Percentiles rank a stretch among this genome's conserved stretches.
Conservation (phyloP, 345 rosid genomes). For the Lepidium didymum region DNA sequence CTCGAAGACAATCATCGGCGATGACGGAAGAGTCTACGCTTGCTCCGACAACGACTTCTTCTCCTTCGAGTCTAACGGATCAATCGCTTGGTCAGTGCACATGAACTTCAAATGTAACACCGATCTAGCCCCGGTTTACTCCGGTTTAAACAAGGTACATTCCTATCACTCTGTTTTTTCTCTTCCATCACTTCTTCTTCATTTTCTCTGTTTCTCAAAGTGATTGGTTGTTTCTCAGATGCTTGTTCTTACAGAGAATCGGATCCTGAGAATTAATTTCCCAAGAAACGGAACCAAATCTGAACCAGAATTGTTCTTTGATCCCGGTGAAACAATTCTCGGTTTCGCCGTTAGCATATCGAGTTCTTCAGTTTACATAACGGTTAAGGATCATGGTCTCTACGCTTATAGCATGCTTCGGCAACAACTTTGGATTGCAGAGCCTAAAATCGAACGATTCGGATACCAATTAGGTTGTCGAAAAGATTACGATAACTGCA, state of each 20-base stretch:
- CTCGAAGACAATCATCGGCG: slow-evolving; percentile 60
- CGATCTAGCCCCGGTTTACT: slow-evolving; percentile 48
- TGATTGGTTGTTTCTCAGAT: slow-evolving; percentile 38
- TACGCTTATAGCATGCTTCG: slow-evolving; percentile 39
- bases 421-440: slow-evolving; percentile 67
- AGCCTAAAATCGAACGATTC: slow-evolving; percentile 47
- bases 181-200: no score
- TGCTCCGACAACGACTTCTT: slow-evolving; percentile 58
- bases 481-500: slow-evolving; percentile 47
- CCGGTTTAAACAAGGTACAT: slow-evolving; percentile 52
- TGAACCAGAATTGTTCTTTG: slow-evolving; percentile 48
- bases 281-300: slow-evolving; percentile 36
- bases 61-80: slow-evolving; percentile 68
- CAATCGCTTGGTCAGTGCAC: slow-evolving; percentile 65
- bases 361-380: slow-evolving; percentile 56
- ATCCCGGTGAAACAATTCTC: slow-evolving; percentile 47
- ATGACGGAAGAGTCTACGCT: slow-evolving; percentile 56
- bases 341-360: slow-evolving; percentile 62
- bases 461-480: slow-evolving; percentile 71
- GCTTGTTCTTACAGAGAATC: slow-evolving; percentile 64
- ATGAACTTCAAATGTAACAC: slow-evolving; percentile 53
- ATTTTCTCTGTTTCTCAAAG: neutral
- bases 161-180: neutral
- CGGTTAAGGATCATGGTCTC: slow-evolving; percentile 48
- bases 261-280: slow-evolving; percentile 47